These are phyloP conservation scores for Colletotrichum siamense DNA, from an alignment of 2,329 filamentous ascomycete species.

Conservation along the genomic window DNA sequence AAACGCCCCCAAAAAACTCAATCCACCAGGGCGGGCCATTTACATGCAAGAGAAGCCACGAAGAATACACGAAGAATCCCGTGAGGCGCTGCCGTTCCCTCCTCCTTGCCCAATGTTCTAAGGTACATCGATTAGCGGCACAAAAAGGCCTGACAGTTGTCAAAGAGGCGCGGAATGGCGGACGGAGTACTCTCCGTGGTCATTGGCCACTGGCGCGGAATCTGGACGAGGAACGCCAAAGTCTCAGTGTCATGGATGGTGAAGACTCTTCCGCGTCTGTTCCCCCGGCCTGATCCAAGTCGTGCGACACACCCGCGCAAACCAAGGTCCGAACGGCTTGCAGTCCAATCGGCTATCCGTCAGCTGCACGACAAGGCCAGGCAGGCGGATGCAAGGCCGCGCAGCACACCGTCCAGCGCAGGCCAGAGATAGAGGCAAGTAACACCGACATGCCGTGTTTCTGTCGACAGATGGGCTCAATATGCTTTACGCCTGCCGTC, in stretches of 20 bases:
- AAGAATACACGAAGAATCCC: constrained; percentile 15
- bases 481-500: constrained; percentile 11
- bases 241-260: not conserved
- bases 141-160: not conserved
- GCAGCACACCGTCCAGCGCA: not conserved
- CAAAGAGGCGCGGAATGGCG: not conserved
- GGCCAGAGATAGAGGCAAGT: not conserved
- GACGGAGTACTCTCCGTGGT: not conserved
- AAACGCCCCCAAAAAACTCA: not conserved
- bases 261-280: not conserved
- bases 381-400: not conserved
- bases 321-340: not conserved
- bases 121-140: not conserved
- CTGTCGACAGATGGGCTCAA: not conserved
- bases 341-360: not conserved
- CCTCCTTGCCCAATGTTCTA: not conserved
- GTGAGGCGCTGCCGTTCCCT: not conserved
- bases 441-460: not conserved
- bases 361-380: not conserved
- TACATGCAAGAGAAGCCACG: constrained; percentile 15
- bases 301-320: constrained; percentile 7
- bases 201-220: not conserved
- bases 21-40: not conserved
- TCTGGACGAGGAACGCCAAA: not conserved
- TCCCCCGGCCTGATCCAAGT: constrained; percentile 5